Conservation (phyloP, 1,284 basidiomycete genomes). For the Pisolithus thermaeus region DNA sequence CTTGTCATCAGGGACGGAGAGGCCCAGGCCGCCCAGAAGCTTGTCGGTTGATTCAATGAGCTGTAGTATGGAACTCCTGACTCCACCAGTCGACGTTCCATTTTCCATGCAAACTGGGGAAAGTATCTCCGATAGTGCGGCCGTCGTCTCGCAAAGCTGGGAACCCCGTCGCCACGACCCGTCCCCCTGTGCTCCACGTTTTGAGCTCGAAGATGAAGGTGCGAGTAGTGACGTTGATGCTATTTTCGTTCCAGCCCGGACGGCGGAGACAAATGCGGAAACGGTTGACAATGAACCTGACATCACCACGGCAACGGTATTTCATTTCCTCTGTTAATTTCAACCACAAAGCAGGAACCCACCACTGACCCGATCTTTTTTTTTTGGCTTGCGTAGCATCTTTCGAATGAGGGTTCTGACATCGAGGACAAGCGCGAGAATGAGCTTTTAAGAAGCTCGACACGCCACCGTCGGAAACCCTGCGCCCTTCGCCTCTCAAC, state of each 20-base stretch:
- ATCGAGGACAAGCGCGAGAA: conserved; percentile 3
- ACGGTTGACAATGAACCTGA: conserved; percentile 23
- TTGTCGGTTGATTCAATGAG: conserved; percentile 17
- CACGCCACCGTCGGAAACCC: conserved; percentile 13
- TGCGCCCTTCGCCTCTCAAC: conserved; percentile 19
- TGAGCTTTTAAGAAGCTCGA: conserved; percentile 9
- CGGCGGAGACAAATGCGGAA: conserved; percentile 12
- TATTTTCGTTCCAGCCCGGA: conserved; percentile 2
- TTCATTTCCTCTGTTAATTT: conserved; percentile 13
- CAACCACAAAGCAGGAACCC: conserved; percentile 11
- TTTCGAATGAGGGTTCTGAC: conserved; percentile 11
- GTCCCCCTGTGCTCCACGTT: not conserved
- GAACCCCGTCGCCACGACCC: not conserved
- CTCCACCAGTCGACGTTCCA: conserved; percentile 16
- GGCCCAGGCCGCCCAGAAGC: conserved; percentile 9
- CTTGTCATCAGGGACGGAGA: conserved; percentile 13
- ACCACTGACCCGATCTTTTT: conserved; percentile 12
- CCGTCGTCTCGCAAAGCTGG: not conserved
- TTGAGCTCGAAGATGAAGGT: conserved; percentile 13
- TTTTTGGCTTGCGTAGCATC: conserved; percentile 15
- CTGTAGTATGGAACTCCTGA: conserved; percentile 17
- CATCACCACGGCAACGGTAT: conserved; percentile 29
- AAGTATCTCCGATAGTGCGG: conserved; percentile 5
- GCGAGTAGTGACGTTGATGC: conserved; percentile 3
- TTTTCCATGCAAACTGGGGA: conserved; percentile 4